phyloP scores from a whole-genome alignment of 139 green algal species.

The Eudorina sp. region DNA sequence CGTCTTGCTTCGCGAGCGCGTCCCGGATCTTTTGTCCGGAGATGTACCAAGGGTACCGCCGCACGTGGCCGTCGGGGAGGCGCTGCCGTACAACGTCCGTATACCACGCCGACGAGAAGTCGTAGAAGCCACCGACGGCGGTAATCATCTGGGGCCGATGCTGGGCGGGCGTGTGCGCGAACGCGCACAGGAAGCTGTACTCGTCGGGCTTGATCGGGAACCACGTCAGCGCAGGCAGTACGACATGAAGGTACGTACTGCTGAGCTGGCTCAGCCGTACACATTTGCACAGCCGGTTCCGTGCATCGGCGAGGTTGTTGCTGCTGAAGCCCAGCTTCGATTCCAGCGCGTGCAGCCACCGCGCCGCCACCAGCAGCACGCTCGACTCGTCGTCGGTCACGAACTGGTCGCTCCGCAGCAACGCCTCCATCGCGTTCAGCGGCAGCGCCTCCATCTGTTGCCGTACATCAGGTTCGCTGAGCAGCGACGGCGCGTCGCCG shows the following conservation, averaged over 20 bases:
- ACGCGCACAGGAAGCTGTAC: slow-evolving; percentile 3
- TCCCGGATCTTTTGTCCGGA: background rate
- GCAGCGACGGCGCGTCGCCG: background rate
- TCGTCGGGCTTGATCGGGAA: background rate
- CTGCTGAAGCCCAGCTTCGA: background rate
- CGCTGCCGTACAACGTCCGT: background rate
- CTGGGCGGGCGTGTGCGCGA: background rate
- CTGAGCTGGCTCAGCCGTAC: slow-evolving; percentile 23
- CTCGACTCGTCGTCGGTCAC: background rate
- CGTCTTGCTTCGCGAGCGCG: background rate
- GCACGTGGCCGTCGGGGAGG: too few relatives aligned
- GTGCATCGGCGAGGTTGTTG: background rate
- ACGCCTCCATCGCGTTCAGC: background rate
- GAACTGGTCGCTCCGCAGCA: background rate
- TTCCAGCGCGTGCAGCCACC: background rate
- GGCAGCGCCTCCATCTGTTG: slow-evolving; percentile 14
- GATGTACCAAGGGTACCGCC: background rate
- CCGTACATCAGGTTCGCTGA: background rate
- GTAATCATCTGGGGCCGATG: background rate
- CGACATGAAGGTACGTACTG: background rate
- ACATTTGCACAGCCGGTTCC: background rate
- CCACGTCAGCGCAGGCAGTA: background rate
- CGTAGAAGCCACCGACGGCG: background rate
- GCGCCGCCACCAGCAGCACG: slow-evolving; percentile 10
- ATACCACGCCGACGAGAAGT: background rate